phyloP scores from a whole-genome alignment of 371 early-diverging fungal genomes.

The Mucor indicus region DNA sequence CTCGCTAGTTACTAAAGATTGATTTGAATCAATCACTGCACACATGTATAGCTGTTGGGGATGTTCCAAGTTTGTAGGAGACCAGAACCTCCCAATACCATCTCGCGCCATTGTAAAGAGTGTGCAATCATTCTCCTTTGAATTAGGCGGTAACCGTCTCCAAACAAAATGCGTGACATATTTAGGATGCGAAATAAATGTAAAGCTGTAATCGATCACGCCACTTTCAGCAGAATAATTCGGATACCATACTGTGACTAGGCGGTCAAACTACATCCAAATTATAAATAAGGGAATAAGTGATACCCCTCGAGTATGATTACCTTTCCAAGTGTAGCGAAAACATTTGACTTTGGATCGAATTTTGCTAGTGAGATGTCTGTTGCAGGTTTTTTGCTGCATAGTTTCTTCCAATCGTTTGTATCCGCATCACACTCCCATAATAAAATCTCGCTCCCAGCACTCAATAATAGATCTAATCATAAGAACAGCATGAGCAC shows the following conservation, averaged over 20 bases:
- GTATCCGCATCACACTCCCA: constrained; percentile 19
- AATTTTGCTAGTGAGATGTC: constrained; percentile 48
- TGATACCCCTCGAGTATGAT: background rate
- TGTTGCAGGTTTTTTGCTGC: constrained; percentile 22
- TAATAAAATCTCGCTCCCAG: constrained; percentile 29
- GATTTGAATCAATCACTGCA: constrained; percentile 70
- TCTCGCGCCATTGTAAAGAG: constrained; percentile 73
- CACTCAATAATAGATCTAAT: constrained; percentile 33
- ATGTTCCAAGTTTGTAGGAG: constrained; percentile 45
- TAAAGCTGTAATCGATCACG: constrained; percentile 49
- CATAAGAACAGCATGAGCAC: background rate
- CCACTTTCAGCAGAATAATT: background rate
- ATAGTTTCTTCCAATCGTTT: constrained; percentile 16
- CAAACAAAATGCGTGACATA: constrained; percentile 68
- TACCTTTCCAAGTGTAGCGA: constrained; percentile 70
- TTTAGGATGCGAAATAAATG: constrained; percentile 69
- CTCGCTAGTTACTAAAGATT: constrained; percentile 60
- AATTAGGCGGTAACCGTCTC: constrained; percentile 44
- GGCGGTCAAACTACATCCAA: constrained; percentile 67
- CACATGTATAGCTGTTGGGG: constrained; percentile 60
- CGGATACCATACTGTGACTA: constrained; percentile 74
- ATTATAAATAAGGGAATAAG: background rate
- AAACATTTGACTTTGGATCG: constrained; percentile 65
- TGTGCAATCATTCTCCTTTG: constrained; percentile 40
- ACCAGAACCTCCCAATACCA: constrained; percentile 78